phyloP scores from a whole-genome alignment of 129 eudicot genomes.

The Artemisia tridentata region DNA sequence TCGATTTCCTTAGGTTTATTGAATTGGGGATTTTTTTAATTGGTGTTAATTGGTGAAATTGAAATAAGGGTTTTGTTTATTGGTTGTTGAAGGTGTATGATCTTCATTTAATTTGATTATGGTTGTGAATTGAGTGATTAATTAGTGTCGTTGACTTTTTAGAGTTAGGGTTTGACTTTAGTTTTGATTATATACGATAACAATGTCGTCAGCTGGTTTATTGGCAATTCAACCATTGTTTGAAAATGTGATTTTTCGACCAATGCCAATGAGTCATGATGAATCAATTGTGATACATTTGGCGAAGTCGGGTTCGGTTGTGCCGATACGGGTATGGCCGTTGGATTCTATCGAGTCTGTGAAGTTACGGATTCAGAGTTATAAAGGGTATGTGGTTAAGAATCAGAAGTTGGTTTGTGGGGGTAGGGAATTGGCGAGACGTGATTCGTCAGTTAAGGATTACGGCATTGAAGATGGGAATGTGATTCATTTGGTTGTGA shows the following conservation, averaged over 20 bases:
- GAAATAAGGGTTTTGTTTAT: too few species aligned
- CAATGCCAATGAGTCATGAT: constrained; percentile 21
- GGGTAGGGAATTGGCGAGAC: constrained; percentile 59
- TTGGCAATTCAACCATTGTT: constrained; percentile 36
- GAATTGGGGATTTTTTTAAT: too few species aligned
- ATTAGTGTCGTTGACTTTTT: not conserved
- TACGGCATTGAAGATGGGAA: constrained; percentile 65
- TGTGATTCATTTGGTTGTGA: constrained; percentile 64
- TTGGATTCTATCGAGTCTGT: constrained; percentile 64
- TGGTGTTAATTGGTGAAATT: too few species aligned
- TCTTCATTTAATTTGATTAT: not conserved
- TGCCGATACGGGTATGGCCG: constrained; percentile 54
- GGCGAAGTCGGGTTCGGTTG: constrained; percentile 53
- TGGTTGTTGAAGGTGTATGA: not conserved
- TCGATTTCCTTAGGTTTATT: not conserved
- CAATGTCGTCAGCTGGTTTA: constrained; percentile 49
- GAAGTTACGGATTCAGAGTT: constrained; percentile 58
- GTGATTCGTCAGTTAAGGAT: constrained; percentile 50
- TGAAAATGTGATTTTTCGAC: constrained; percentile 15
- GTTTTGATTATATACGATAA: not conserved
- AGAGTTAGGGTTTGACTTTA: not conserved
- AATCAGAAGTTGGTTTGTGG: constrained; percentile 55
- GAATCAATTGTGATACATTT: constrained; percentile 45
- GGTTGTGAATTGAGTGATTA: not conserved
- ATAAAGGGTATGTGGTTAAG: constrained; percentile 54